A percentile compares a stretch with the other conserved stretches of the same genome.
Evolutionary conservation across 106 monocot genomes (phyloP).

Genomic region (Platanthera zijinensis): DNA sequence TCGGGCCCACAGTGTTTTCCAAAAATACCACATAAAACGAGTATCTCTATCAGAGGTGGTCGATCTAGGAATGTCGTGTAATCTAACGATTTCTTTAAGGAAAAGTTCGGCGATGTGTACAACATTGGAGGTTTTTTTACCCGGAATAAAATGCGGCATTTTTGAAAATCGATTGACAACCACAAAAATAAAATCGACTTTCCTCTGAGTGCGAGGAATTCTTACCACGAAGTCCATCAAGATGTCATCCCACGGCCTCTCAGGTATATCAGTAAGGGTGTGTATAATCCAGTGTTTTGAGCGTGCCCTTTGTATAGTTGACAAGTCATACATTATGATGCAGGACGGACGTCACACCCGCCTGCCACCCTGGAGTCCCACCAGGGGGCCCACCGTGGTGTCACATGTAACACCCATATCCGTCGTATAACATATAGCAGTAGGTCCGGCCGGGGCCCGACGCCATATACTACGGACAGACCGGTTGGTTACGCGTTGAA

Average conservation of each 20-base stretch:
- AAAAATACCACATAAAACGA: background rate
- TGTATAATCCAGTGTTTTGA: too few species aligned
- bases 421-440: too few species aligned
- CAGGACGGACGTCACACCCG: too few species aligned
- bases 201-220: background rate
- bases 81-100: background rate
- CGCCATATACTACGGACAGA: too few species aligned
- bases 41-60: background rate
- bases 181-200: background rate
- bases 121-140: background rate
- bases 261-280: too few species aligned
- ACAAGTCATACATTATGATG: too few species aligned
- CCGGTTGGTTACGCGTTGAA: too few species aligned
- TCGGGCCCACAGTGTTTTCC: background rate
- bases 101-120: background rate
- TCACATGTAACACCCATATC: too few species aligned
- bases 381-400: too few species aligned
- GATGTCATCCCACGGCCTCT: background rate
- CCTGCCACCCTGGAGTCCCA: too few species aligned
- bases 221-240: conserved; percentile 6
- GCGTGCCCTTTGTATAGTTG: too few species aligned
- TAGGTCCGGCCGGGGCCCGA: too few species aligned
- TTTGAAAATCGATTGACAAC: background rate
- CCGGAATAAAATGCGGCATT: background rate
- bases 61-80: background rate